A percentile compares a stretch with the other conserved stretches of the same genome.
These are phyloP conservation scores for Wallemia mellicola DNA, from an alignment of 1,284 basidiomycete genomes.

Conservation along the genomic window DNA sequence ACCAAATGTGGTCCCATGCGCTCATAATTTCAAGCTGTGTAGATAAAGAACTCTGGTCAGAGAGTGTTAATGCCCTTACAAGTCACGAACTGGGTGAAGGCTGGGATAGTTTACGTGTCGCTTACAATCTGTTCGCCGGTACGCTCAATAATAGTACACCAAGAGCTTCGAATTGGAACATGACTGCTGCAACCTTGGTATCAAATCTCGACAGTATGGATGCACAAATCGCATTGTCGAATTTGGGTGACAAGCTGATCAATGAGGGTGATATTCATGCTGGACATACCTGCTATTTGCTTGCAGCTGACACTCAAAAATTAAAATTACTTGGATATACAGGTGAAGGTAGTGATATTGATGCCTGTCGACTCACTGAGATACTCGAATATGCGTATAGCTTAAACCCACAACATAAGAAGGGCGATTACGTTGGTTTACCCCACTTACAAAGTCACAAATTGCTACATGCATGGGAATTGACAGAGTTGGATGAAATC, in stretches of 20 bases:
- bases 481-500: slow-evolving; percentile 23
- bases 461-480: slow-evolving; percentile 39
- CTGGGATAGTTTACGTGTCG: slow-evolving; percentile 41
- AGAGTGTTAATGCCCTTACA: slow-evolving; percentile 61
- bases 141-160: slow-evolving; percentile 27
- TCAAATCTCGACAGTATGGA: slow-evolving; percentile 29
- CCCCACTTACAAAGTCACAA: slow-evolving; percentile 71
- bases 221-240: slow-evolving; percentile 41
- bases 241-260: slow-evolving; percentile 54
- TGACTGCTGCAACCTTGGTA: slow-evolving; percentile 56
- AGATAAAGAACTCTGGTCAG: slow-evolving; percentile 77
- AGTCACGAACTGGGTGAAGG: slow-evolving; percentile 40
- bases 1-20: slow-evolving; percentile 82
- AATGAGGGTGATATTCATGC: slow-evolving; percentile 47
- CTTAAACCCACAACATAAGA: slow-evolving; percentile 37
- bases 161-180: slow-evolving; percentile 45
- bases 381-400: slow-evolving; percentile 74
- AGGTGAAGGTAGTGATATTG: not conserved
- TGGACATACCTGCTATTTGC: slow-evolving; percentile 57
- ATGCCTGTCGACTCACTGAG: slow-evolving; percentile 30
- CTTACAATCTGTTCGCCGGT: slow-evolving; percentile 64
- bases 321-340: not conserved
- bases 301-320: not conserved
- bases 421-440: slow-evolving; percentile 52
- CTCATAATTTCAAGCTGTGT: slow-evolving; percentile 78